These are phyloP conservation scores for Clonostachys byssicola DNA, from an alignment of 2,329 filamentous ascomycete genomes.

Conservation along the genomic window DNA sequence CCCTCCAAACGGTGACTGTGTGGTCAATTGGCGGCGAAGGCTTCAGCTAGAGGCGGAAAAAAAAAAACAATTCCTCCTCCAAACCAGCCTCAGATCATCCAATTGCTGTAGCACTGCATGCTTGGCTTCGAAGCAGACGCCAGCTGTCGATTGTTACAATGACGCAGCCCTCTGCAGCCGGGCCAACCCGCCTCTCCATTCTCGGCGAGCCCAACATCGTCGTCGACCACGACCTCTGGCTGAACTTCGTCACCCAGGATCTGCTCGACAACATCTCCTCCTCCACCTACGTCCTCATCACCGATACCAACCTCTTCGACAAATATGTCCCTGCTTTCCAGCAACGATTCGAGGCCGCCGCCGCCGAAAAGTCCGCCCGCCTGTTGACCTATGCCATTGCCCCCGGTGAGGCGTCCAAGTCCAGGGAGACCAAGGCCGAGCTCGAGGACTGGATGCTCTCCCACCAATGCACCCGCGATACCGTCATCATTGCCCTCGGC, in stretches of 20 bases:
- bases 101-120: no score
- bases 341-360: slow-evolving; percentile 22
- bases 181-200: slow-evolving; percentile 66
- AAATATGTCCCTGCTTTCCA: slow-evolving; percentile 79
- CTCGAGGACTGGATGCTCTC: slow-evolving; percentile 97
- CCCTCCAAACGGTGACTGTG: no score
- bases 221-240: slow-evolving; percentile 88
- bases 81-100: no score
- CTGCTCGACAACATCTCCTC: slow-evolving; percentile 73
- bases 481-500: slow-evolving; percentile 88
- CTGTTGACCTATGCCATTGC: slow-evolving; percentile 83
- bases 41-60: no score
- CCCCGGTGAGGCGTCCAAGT: slow-evolving; percentile 91
- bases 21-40: no score
- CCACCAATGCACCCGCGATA: slow-evolving; percentile 90
- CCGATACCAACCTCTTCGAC: slow-evolving; percentile 85
- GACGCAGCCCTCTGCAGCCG: slow-evolving; percentile 13
- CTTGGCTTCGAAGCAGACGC: no score
- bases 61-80: no score
- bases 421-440: slow-evolving; percentile 86
- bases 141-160: slow-evolving; percentile 9
- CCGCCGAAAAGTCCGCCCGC: slow-evolving; percentile 40
- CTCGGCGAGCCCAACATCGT: slow-evolving; percentile 87
- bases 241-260: slow-evolving; percentile 75
- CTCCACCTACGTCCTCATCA: slow-evolving; percentile 93